Evolutionary conservation across 23 red algal species (phyloP).

Genomic region (Gracilaria vermiculophylla): DNA sequence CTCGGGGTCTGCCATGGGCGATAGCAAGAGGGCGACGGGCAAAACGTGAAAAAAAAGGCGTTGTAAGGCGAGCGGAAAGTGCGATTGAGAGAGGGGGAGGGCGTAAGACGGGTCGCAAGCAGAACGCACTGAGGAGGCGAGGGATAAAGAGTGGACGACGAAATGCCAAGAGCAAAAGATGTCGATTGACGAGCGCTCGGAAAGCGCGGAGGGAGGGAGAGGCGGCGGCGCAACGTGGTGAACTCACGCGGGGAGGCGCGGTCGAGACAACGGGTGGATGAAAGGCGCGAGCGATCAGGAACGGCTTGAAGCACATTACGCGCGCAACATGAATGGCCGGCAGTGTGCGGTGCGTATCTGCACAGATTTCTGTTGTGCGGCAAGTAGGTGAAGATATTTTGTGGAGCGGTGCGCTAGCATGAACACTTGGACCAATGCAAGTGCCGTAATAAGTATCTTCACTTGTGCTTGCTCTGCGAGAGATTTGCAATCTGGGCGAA

Average conservation of each 20-base stretch:
- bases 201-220: background rate
- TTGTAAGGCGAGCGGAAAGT: background rate
- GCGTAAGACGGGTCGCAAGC: too few relatives aligned
- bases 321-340: background rate
- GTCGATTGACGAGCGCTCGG: background rate
- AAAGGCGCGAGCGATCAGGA: background rate
- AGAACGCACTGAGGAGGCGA: background rate
- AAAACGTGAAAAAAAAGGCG: background rate
- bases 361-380: slow-evolving; percentile 2
- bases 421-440: slow-evolving; percentile 26
- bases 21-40: background rate
- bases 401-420: background rate
- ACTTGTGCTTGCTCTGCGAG: background rate
- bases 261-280: background rate
- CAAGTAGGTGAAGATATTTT: background rate
- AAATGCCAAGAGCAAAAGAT: too few relatives aligned
- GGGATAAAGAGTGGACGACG: background rate
- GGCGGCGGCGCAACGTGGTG: background rate
- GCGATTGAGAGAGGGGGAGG: background rate
- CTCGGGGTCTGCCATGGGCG: background rate
- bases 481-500: background rate
- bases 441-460: background rate
- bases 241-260: background rate
- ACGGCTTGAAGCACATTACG: background rate
- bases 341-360: slow-evolving; percentile 1